Evolutionary conservation across 306 rosid species (phyloP), one percentile per base, ranked within the genome.

Genomic region (Ormosia semicastrata): DNA sequence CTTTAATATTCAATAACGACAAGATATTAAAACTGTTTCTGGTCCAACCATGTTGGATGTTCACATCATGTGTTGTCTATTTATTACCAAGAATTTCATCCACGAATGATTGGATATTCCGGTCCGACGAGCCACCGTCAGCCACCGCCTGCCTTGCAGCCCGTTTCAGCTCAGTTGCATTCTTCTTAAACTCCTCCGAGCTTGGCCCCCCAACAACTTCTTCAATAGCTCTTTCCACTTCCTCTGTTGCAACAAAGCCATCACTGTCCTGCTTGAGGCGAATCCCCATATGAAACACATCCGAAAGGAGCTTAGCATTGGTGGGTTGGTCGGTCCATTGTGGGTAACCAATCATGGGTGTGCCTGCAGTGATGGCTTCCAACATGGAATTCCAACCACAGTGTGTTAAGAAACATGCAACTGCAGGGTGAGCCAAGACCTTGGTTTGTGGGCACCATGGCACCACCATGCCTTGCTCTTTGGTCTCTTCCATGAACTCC

Each of bases 281-380:
- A 18, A 79, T 8, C 34, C 90, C 92, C 14, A 8, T 58, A 2
- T 18, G 39, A 1, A 89, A 84, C 34, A 86, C 87, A 40, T 89
- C 87, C 1, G 85, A 59, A 36, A 89, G 9, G 3, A 89, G 84
- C 59, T 84, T 89, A 0, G 92, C 90, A 8, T 89, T 89, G 4
- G 90, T 86, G 13, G 92, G 92, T 85, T 89, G 92, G 37, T 89
- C 92, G 0, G 87, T 76, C 92, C 92, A 89, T 11, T 82, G 73
- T 3, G 92, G 92, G 15, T 77, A 89, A 9, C 64, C 88, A 67
- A 89, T 82, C 92, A 89, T 82, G 3, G 90, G 88, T 5, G 32
- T 57, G 17, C 88, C 92, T 3, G 88, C 77, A 0, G 84, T 60
- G 6, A 84, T 56, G 8, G 88, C 87, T 63, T 89, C 92, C 71